phyloP scores from a whole-genome alignment of 192 early-diverging fungal genomes.

The Pilaira anomala region DNA sequence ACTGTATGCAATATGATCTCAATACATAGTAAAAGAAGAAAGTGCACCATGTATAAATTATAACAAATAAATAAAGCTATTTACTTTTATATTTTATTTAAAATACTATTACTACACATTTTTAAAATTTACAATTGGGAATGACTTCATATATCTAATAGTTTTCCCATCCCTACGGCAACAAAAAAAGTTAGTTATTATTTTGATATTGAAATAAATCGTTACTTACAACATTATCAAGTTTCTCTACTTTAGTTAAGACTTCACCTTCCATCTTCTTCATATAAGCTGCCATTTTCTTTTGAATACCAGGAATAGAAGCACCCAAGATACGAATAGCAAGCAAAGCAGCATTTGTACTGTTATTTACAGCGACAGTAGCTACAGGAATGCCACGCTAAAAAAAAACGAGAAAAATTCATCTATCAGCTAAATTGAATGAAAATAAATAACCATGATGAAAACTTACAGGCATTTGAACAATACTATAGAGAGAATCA shows the following conservation, averaged over 20 bases:
- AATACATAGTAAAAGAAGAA: too few species aligned
- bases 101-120: neutral
- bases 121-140: neutral
- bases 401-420: neutral
- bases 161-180: conserved; percentile 32
- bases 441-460: neutral
- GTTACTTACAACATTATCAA: conserved; percentile 56
- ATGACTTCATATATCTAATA: conserved; percentile 12
- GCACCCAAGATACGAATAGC: conserved; percentile 89
- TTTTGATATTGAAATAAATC: neutral
- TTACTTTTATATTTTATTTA: neutral
- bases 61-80: too few species aligned
- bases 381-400: conserved; percentile 97
- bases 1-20: too few species aligned
- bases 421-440: neutral
- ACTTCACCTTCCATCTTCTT: conserved; percentile 85
- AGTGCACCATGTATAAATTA: too few species aligned
- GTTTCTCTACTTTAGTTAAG: conserved; percentile 76
- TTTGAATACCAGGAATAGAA: conserved; percentile 67
- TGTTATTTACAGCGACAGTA: conserved; percentile 98
- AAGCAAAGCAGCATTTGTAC: conserved; percentile 92
- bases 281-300: conserved; percentile 78
- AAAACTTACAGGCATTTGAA: conserved; percentile 93
- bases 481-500: conserved; percentile 96
- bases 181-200: neutral